Evolutionary conservation across 495 filamentous ascomycete genomes (phyloP).

Genomic region (Gamarada debralockiae): DNA sequence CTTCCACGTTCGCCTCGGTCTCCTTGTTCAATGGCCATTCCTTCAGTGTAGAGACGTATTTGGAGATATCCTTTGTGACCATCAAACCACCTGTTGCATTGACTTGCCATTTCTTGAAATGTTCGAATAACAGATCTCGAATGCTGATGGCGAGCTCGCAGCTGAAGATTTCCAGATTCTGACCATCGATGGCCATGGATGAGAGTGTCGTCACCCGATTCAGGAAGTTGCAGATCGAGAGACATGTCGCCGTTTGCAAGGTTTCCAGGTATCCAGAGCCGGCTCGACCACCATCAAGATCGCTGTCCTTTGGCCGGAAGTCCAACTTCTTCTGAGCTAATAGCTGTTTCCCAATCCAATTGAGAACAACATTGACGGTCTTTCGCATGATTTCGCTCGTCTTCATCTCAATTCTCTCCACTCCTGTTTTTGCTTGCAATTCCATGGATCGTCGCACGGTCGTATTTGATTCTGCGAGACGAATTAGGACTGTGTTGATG

Average conservation of each 20-base stretch:
- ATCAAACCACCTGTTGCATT: conserved; percentile 90
- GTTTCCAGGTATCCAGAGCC: conserved; percentile 59
- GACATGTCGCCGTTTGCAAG: conserved; percentile 83
- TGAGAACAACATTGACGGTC: conserved; percentile 76
- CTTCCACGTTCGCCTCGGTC: conserved; percentile 69
- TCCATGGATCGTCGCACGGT: conserved; percentile 90
- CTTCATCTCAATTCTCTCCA: conserved; percentile 81
- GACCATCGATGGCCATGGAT: conserved; percentile 65
- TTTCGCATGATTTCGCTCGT: conserved; percentile 81
- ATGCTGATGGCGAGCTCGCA: conserved; percentile 83
- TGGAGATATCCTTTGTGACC: conserved; percentile 92
- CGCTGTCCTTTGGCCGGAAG: conserved; percentile 85
- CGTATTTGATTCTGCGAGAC: conserved; percentile 80
- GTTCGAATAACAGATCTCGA: conserved; percentile 74
- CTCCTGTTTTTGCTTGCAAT: conserved; percentile 67
- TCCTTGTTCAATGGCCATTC: conserved; percentile 74
- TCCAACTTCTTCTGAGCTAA: conserved; percentile 84
- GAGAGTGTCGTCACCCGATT: conserved; percentile 56
- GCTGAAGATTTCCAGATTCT: conserved; percentile 72
- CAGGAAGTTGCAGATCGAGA: conserved; percentile 73
- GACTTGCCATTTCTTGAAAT: conserved; percentile 90
- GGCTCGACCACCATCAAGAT: conserved; percentile 45
- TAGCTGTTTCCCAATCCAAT: conserved; percentile 74
- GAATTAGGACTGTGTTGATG: conserved; percentile 85
- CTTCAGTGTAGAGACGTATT: conserved; percentile 78